These are phyloP conservation scores for Nidularia sp. DNA, from an alignment of 768 basidiomycete species.

Conservation along the genomic window DNA sequence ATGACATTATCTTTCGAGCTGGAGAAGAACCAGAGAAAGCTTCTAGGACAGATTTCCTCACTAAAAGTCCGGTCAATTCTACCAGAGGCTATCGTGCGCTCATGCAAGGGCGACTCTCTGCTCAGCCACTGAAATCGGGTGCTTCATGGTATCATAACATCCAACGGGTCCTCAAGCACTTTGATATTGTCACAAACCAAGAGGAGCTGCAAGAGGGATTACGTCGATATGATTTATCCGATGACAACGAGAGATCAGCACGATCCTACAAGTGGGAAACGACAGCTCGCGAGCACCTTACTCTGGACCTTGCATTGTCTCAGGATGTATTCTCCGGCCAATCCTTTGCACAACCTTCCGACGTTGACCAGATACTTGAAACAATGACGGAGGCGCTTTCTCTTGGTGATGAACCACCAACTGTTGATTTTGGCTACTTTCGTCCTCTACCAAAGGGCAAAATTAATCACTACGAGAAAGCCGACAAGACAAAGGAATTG, in stretches of 20 bases:
- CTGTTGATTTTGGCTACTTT: conserved; percentile 59
- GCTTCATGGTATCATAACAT: conserved; percentile 57
- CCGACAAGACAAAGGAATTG: conserved; percentile 9
- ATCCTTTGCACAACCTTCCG: conserved; percentile 24
- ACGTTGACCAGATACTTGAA: conserved; percentile 35
- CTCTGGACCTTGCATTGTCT: conserved; percentile 60
- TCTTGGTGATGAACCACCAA: conserved; percentile 50
- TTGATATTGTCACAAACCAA: conserved; percentile 35
- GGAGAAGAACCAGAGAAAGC: conserved; percentile 40
- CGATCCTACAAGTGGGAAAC: conserved; percentile 42
- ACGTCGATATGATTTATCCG: conserved; percentile 36
- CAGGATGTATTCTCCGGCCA: conserved; percentile 50
- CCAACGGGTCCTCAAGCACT: conserved; percentile 33
- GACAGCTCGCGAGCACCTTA: conserved; percentile 56
- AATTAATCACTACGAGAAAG: conserved; percentile 18
- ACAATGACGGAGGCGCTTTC: conserved; percentile 59
- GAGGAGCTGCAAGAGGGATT: conserved; percentile 32
- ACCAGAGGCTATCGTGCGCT: conserved; percentile 50
- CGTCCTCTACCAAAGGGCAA: conserved; percentile 37
- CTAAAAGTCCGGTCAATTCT: conserved; percentile 48
- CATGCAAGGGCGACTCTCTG: conserved; percentile 40
- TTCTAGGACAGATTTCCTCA: conserved; percentile 55
- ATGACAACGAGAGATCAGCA: conserved; percentile 29
- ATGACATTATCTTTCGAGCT: conserved; percentile 56
- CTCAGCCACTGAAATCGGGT: conserved; percentile 26